phyloP scores from a whole-genome alignment of 768 basidiomycete genomes.

The Collybia sordida region DNA sequence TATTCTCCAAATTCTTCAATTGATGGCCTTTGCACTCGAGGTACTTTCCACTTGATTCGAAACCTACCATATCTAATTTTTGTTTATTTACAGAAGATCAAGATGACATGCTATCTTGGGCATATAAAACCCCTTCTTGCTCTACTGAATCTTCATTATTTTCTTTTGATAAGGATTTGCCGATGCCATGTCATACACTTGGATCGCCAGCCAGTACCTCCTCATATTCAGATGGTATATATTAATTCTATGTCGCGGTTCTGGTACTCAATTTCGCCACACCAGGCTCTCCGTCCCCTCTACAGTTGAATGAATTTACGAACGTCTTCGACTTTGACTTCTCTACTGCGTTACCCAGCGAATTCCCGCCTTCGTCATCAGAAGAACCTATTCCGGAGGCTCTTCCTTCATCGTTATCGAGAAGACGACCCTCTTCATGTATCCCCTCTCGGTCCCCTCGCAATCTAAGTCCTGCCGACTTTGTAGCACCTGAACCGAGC shows the following conservation, averaged over 20 bases:
- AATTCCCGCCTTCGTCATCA: conserved; percentile 17
- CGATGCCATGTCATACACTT: conserved; percentile 21
- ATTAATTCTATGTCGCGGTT: not conserved
- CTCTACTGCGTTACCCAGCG: conserved; percentile 22
- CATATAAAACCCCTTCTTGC: not conserved
- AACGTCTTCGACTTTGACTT: conserved; percentile 34
- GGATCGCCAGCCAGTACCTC: conserved; percentile 23
- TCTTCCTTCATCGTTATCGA: conserved; percentile 7
- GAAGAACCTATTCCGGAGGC: conserved; percentile 6
- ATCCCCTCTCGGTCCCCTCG: conserved; percentile 8
- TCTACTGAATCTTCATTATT: conserved; percentile 1
- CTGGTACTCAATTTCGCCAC: conserved; percentile 2
- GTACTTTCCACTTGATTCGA: not conserved
- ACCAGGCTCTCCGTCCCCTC: conserved; percentile 31
- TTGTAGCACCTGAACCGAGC: conserved; percentile 19
- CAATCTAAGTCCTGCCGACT: conserved; percentile 4
- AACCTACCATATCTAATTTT: not conserved
- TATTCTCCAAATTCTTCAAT: too few species aligned
- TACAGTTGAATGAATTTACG: conserved; percentile 26
- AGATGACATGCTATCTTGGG: not conserved
- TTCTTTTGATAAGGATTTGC: conserved; percentile 20
- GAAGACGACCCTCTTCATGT: conserved; percentile 5
- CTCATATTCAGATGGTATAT: conserved; percentile 32
- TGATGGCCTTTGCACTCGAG: too few species aligned
- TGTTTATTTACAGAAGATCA: not conserved